A percentile compares a stretch with the other conserved stretches of the same genome.
These are phyloP conservation scores for Rhodotorula sp. DNA, from an alignment of 1,284 basidiomycete species.

Conservation along the genomic window DNA sequence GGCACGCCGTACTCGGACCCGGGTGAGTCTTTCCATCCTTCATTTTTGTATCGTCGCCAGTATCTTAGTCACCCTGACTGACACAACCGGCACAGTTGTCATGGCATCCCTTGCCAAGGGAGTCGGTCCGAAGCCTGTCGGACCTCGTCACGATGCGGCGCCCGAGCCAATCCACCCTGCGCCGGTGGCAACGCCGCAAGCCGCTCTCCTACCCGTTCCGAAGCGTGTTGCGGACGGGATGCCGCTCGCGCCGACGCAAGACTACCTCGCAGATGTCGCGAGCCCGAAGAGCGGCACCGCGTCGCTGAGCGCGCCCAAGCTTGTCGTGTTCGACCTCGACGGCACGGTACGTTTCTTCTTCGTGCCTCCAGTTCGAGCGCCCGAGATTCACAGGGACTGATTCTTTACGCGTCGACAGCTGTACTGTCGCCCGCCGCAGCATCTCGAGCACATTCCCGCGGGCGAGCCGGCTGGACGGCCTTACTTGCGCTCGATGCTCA, in stretches of 20 bases:
- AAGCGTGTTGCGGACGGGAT: constrained; percentile 16
- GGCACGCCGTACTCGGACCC: constrained; percentile 18
- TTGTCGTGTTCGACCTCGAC: constrained; percentile 33
- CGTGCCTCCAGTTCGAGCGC: background rate
- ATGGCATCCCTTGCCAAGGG: background rate
- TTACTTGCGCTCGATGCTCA: constrained; percentile 30
- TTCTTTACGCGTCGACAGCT: background rate
- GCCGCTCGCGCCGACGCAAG: constrained; percentile 7
- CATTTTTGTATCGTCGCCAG: background rate
- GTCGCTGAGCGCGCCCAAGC: background rate
- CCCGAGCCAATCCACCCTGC: background rate
- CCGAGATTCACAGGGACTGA: background rate
- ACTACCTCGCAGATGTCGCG: background rate
- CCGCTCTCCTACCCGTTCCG: background rate
- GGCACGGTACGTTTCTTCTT: constrained; percentile 20
- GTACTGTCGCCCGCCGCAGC: constrained; percentile 31
- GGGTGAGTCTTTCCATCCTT: constrained; percentile 3
- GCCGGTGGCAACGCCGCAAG: background rate
- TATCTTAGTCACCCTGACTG: too few relatives aligned
- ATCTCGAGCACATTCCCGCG: constrained; percentile 29
- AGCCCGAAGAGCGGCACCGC: background rate
- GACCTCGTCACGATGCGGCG: constrained; percentile 17
- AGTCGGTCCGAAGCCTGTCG: background rate
- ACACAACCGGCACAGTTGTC: background rate
- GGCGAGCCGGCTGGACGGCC: constrained; percentile 25